Base-by-base conservation (phyloP, 2,329 filamentous ascomycete genomes). In the Ophiognomonia clavigignenti-juglandacearum region DNA sequence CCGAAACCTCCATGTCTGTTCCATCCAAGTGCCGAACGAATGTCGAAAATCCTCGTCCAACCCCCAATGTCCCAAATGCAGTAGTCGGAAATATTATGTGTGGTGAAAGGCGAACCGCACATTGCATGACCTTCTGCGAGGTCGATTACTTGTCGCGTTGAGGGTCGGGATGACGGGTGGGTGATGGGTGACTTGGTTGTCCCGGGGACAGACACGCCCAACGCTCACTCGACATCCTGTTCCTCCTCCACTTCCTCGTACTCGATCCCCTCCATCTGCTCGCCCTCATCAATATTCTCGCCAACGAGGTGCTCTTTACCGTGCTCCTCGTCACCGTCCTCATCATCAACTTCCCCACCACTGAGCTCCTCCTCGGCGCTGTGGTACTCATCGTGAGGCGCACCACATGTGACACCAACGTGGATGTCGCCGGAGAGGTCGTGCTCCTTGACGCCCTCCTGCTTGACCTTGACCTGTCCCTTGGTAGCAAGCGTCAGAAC, bases 401-500 rank as follows among this genome's bases (percentile, higher is more conserved):
- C 38, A 31, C 59, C 36, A n/a, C n/a, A n/a, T 27, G 61, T 54
- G 14, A 73, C 51, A 3, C 74, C 74, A 22, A 78, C 55, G 43
- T 62, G 67, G 50, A 80, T 77, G 0, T 54, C 54, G 1, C 75
- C 75, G 55, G 76, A 78, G 2, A 71, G 64, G 42, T 62, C 44
- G 26, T 63, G 47, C 6, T 57, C 54, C 20, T 62, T 59, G 23
- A 63, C 63, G 3, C 56, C 58, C 3, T 74, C 68, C 64, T 95
- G 89, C 52, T 75, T 65, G 5, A 91, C 80, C 16, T 66, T 61
- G 37, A 92, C 67, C 46, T 77, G 63, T 2, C 75, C 75, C 64
- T 83, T 88, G 2, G 81, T 88, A 6, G 80, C 83, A 36, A 93
- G 73, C 10, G 77, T 73, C 13, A 95, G 74, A 2, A 88, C 73